phyloP scores from a whole-genome alignment of 1,139 yeast species.

The Zygosaccharomyces sapae region DNA sequence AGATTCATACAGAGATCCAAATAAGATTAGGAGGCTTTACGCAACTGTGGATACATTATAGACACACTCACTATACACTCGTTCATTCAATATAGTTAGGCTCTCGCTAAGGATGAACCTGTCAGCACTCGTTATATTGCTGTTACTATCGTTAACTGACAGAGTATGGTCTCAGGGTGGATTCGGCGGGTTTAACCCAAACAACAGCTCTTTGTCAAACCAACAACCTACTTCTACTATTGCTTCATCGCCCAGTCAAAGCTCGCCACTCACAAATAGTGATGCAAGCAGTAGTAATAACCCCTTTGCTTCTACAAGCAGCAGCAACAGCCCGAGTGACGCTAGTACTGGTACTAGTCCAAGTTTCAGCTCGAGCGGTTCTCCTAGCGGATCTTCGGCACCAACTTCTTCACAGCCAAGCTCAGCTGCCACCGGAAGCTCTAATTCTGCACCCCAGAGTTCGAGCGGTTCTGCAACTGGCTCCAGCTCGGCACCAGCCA shows the following conservation, averaged over 20 bases:
- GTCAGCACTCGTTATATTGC: constrained; percentile 6
- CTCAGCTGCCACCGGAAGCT: background rate
- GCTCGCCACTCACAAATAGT: background rate
- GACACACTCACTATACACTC: too few species aligned
- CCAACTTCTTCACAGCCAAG: background rate
- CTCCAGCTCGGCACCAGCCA: constrained; percentile 1
- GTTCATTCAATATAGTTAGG: background rate
- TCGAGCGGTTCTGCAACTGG: background rate
- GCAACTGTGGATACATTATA: too few species aligned
- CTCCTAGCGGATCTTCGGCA: too few species aligned
- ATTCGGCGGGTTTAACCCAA: background rate
- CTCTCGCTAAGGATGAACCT: constrained; percentile 7
- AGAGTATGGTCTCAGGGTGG: constrained; percentile 7
- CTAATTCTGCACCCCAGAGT: background rate
- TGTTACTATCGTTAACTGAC: constrained; percentile 7
- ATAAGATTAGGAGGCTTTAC: too few species aligned
- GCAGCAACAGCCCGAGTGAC: background rate
- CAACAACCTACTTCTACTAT: background rate
- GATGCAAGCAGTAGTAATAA: background rate
- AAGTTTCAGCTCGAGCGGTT: too few species aligned
- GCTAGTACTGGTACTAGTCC: background rate
- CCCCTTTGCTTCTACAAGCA: background rate
- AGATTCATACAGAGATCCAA: too few species aligned
- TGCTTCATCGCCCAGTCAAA: too few species aligned
- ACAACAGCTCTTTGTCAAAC: constrained; percentile 2